Percentiles rank a stretch among this genome's conserved stretches.
Evolutionary conservation across 2,329 filamentous ascomycete genomes (phyloP).

Genomic region (Trichoderma sp.): DNA sequence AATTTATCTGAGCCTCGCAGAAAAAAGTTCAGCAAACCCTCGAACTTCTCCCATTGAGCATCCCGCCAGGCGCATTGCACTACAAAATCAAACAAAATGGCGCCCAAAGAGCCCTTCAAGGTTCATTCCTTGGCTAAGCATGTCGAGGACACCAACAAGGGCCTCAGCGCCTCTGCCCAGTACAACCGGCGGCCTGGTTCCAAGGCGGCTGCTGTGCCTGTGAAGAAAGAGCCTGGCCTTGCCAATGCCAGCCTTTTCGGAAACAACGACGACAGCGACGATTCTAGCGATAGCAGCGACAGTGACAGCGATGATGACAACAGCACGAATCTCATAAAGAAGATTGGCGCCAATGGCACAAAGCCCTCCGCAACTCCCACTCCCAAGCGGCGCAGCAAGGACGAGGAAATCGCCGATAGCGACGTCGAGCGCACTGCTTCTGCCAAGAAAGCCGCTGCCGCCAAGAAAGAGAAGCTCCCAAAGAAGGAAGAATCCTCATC

Average conservation of each 20-base stretch:
- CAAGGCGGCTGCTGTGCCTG: slow-evolving; percentile 34
- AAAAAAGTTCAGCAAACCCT: slow-evolving; percentile 21
- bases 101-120: slow-evolving; percentile 43
- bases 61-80: slow-evolving; percentile 30
- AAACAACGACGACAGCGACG: slow-evolving; percentile 39
- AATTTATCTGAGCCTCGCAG: slow-evolving; percentile 19
- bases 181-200: slow-evolving; percentile 39
- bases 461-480: slow-evolving; percentile 26
- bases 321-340: slow-evolving; percentile 41
- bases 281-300: slow-evolving; percentile 42
- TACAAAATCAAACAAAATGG: slow-evolving; percentile 39
- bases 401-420: slow-evolving; percentile 50
- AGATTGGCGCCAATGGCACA: slow-evolving; percentile 35
- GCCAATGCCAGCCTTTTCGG: slow-evolving; percentile 38
- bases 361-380: slow-evolving; percentile 32
- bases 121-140: slow-evolving; percentile 46
- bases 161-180: slow-evolving; percentile 40
- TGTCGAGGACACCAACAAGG: slow-evolving; percentile 45
- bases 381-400: slow-evolving; percentile 39
- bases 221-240: slow-evolving; percentile 40
- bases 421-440: slow-evolving; percentile 44
- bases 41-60: slow-evolving; percentile 34
- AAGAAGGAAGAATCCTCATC: slow-evolving; percentile 28
- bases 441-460: slow-evolving; percentile 32
- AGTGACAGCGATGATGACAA: slow-evolving; percentile 40